phyloP scores from a whole-genome alignment of 225 moss, liverwort and hornwort species.

The Bryoerythrophyllum caledonicum region DNA sequence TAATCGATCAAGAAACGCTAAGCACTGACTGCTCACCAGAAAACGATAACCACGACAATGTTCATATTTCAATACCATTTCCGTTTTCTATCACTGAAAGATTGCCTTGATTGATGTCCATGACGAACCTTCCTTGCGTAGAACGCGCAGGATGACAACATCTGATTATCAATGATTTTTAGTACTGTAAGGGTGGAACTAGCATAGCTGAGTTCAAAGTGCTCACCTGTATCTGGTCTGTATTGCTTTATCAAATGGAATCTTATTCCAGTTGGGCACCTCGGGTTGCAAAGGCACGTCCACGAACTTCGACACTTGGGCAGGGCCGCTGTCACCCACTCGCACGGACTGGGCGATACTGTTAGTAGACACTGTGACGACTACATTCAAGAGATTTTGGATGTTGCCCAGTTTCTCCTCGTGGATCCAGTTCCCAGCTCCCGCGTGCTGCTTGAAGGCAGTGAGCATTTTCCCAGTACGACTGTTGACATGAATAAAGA shows the following conservation, averaged over 20 bases:
- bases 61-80: neutral
- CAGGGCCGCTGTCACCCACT: neutral
- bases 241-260: neutral
- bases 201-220: neutral
- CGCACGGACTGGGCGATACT: neutral
- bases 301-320: neutral
- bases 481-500: neutral
- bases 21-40: neutral
- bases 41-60: neutral
- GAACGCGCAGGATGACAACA: neutral
- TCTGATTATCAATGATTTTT: neutral
- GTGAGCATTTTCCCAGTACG: neutral
- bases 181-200: neutral
- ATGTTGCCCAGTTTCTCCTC: neutral
- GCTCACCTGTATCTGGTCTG: neutral
- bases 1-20: neutral
- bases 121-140: neutral
- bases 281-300: neutral
- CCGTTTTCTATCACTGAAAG: neutral
- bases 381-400: neutral
- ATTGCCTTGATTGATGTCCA: neutral
- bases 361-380: neutral
- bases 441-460: neutral
- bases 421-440: slow-evolving; percentile 3
- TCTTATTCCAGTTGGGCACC: neutral